Conservation (phyloP, 345 rosid species). For the Psidium guajava region DNA sequence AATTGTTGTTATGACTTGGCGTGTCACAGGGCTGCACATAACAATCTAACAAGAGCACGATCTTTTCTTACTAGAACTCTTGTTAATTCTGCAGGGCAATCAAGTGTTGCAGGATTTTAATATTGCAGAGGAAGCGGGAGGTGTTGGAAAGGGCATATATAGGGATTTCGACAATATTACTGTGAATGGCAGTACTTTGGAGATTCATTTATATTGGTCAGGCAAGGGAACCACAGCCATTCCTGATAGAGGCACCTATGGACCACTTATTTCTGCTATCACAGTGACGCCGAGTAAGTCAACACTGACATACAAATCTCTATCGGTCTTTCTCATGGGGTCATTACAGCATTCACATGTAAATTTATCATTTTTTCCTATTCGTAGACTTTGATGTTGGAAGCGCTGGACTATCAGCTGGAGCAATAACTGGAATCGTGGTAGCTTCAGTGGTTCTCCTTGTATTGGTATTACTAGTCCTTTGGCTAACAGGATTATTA, state of each 20-base stretch:
- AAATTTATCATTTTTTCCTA: background rate
- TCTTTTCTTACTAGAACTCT: background rate
- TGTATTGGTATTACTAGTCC: conserved; percentile 25
- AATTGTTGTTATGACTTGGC: background rate
- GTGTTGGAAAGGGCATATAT: conserved; percentile 34
- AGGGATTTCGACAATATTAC: conserved; percentile 14
- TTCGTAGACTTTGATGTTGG: conserved; percentile 58
- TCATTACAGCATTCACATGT: background rate
- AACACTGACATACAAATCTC: background rate
- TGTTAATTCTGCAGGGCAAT: conserved; percentile 34
- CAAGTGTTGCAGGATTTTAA: conserved; percentile 42
- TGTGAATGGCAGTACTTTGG: conserved; percentile 58
- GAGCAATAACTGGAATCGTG: conserved; percentile 62
- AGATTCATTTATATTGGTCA: conserved; percentile 65
- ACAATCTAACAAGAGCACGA: background rate
- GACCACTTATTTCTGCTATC: conserved; percentile 85
- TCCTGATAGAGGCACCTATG: conserved; percentile 62
- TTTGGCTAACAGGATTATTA: conserved; percentile 39
- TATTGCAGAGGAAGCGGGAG: conserved; percentile 65
- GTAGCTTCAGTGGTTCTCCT: conserved; percentile 30
- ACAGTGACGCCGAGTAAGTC: conserved; percentile 65
- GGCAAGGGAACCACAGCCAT: conserved; percentile 72
- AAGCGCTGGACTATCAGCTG: conserved; percentile 37
- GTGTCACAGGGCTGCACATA: background rate
- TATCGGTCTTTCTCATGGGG: background rate